These are phyloP conservation scores for Aspergillus glaucus DNA, from an alignment of 2,329 filamentous ascomycete species.

Conservation along the genomic window DNA sequence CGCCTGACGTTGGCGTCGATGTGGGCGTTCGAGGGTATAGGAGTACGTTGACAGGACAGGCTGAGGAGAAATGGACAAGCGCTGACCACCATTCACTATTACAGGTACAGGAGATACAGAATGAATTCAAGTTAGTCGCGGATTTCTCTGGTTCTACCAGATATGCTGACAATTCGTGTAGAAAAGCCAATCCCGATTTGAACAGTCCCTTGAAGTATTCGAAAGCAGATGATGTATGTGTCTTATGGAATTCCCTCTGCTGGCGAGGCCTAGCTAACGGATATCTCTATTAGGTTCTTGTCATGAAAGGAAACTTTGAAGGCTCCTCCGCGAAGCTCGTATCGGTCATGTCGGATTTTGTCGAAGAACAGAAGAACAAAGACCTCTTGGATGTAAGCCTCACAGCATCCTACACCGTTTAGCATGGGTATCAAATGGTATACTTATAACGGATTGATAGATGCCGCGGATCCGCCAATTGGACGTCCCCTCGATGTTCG, in stretches of 20 bases:
- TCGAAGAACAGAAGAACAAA: constrained; percentile 25
- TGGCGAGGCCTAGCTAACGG: background rate
- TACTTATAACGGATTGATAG: constrained; percentile 3
- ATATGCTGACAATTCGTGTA: constrained; percentile 2
- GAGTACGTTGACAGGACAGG: constrained; percentile 13
- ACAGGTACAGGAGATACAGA: constrained; percentile 21
- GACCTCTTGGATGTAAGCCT: constrained; percentile 27
- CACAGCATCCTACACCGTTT: background rate
- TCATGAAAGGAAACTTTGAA: constrained; percentile 17
- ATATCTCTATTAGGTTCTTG: constrained; percentile 16
- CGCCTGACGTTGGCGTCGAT: constrained; percentile 25
- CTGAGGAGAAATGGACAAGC: background rate
- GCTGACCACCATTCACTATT: constrained; percentile 2
- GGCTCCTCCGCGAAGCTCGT: constrained; percentile 8
- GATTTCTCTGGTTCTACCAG: background rate
- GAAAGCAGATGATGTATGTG: constrained; percentile 16
- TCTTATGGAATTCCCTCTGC: background rate
- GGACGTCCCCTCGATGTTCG: constrained; percentile 11
- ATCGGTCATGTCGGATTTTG: constrained; percentile 13
- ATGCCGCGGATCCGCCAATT: constrained; percentile 23
- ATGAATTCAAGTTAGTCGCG: constrained; percentile 14
- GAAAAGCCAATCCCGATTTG: constrained; percentile 3
- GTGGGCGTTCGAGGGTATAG: constrained; percentile 27
- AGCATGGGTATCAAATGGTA: background rate
- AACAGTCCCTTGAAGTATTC: constrained; percentile 18